These are phyloP conservation scores for Phytophthora tubulina DNA, from an alignment of 352 stramenopile species.

Conservation along the genomic window DNA sequence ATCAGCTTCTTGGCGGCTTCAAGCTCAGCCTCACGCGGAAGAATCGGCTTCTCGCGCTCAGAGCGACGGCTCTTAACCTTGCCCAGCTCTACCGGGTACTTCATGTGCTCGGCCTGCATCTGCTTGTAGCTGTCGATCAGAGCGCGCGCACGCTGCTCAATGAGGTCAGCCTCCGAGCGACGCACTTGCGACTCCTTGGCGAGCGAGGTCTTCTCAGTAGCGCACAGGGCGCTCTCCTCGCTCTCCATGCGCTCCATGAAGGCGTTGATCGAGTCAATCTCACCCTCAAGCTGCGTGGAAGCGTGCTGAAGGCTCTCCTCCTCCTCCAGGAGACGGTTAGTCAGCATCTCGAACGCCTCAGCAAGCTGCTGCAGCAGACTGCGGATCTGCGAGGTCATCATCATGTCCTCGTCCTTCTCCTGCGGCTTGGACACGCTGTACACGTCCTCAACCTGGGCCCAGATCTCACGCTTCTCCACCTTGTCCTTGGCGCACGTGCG, in stretches of 20 bases:
- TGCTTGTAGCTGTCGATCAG: slow-evolving; percentile 91
- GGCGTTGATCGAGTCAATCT: slow-evolving; percentile 89
- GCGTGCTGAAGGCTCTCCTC: slow-evolving; percentile 88
- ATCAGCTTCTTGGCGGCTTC: slow-evolving; percentile 81
- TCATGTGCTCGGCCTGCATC: slow-evolving; percentile 88
- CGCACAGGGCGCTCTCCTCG: slow-evolving; percentile 83
- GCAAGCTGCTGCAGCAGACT: slow-evolving; percentile 86
- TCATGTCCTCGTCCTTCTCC: slow-evolving; percentile 93
- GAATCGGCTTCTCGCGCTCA: slow-evolving; percentile 74
- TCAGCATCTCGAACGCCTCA: slow-evolving; percentile 90
- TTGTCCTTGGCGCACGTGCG: slow-evolving; percentile 78
- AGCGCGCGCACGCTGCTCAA: slow-evolving; percentile 85
- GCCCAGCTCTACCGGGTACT: slow-evolving; percentile 84
- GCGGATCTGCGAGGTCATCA: slow-evolving; percentile 92
- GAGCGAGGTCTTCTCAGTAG: slow-evolving; percentile 89
- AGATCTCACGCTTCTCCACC: slow-evolving; percentile 87
- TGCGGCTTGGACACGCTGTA: slow-evolving; percentile 85
- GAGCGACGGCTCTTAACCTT: slow-evolving; percentile 85
- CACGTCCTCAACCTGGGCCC: slow-evolving; percentile 86
- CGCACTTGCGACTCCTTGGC: slow-evolving; percentile 87
- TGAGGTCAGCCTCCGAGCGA: slow-evolving; percentile 80
- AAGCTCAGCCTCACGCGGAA: slow-evolving; percentile 77
- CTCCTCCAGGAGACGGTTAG: slow-evolving; percentile 87
- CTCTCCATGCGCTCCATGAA: slow-evolving; percentile 93
- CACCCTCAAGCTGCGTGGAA: slow-evolving; percentile 81